Percentiles rank a stretch among this genome's conserved stretches.
Conservation (phyloP, 1,284 basidiomycete genomes). For the Pascua guehoae region DNA sequence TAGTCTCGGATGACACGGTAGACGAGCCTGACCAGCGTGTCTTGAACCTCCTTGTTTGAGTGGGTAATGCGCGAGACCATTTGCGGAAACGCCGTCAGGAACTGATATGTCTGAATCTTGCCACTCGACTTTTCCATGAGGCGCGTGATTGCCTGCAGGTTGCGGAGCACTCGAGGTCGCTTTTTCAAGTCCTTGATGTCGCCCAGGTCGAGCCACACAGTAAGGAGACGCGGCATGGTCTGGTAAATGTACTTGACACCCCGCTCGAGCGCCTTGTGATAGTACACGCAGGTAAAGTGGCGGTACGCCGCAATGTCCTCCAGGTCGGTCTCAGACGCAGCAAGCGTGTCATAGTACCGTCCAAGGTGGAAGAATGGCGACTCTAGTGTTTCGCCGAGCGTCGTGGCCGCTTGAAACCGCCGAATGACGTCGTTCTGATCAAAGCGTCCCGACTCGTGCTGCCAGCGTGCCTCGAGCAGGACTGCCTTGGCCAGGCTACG, state of each 20-base stretch:
- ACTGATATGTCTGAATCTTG: constrained; percentile 69
- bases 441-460: constrained; percentile 80
- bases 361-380: constrained; percentile 81
- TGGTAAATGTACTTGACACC: constrained; percentile 98
- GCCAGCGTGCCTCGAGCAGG: constrained; percentile 87
- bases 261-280: constrained; percentile 67
- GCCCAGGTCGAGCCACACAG: constrained; percentile 93
- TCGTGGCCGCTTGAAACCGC: constrained; percentile 59
- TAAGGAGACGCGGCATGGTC: constrained; percentile 87
- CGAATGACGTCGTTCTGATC: constrained; percentile 64
- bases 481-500: constrained; percentile 67
- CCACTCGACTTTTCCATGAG: constrained; percentile 61
- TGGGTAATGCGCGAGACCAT: constrained; percentile 93
- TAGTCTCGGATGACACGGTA: constrained; percentile 70
- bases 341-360: constrained; percentile 68
- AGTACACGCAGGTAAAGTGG: constrained; percentile 58
- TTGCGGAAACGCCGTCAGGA: constrained; percentile 95
- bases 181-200: constrained; percentile 53
- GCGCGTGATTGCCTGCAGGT: constrained; percentile 51
- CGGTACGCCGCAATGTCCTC: constrained; percentile 14
- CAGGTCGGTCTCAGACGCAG: constrained; percentile 15
- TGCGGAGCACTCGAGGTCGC: constrained; percentile 7
- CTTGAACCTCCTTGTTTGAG: constrained; percentile 64
- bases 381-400: constrained; percentile 66
- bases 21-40: constrained; percentile 67